These are phyloP conservation scores for Trebouxia gelatinosa DNA, from an alignment of 163 green algal genomes.

Conservation along the genomic window DNA sequence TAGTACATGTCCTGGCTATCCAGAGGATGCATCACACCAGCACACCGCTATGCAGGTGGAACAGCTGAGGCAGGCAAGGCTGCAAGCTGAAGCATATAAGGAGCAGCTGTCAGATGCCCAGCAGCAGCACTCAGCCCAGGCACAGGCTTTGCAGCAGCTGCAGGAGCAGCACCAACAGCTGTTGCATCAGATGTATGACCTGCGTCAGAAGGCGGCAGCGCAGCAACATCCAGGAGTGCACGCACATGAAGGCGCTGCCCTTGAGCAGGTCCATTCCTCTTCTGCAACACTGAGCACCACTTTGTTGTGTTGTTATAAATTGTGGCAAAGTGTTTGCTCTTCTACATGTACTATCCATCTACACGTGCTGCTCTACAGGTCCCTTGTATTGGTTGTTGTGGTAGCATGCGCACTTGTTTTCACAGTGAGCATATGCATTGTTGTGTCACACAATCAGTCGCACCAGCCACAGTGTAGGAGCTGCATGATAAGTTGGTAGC, in stretches of 20 bases:
- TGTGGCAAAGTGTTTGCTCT: too few species aligned
- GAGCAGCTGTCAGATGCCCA: slow-evolving; percentile 50
- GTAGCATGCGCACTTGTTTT: too few species aligned
- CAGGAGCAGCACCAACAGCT: slow-evolving; percentile 51
- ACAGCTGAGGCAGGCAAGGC: slow-evolving; percentile 9
- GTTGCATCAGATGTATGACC: slow-evolving; percentile 52
- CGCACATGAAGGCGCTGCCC: slow-evolving; percentile 3
- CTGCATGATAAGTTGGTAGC: slow-evolving; percentile 59
- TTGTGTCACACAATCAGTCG: too few species aligned
- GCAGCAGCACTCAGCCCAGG: slow-evolving; percentile 14
- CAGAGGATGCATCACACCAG: too few species aligned
- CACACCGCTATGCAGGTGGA: slow-evolving; percentile 27
- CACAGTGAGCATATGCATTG: too few species aligned
- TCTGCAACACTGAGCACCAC: too few species aligned
- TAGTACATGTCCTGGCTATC: too few species aligned
- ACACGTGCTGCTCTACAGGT: too few species aligned
- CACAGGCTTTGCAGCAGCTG: neutral
- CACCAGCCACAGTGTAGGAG: too few species aligned
- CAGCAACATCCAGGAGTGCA: slow-evolving; percentile 20
- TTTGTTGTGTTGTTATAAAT: too few species aligned
- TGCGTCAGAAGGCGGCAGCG: slow-evolving; percentile 43
- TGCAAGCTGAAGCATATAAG: slow-evolving; percentile 54
- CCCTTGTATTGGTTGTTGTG: too few species aligned
- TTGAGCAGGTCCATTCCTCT: slow-evolving; percentile 23
- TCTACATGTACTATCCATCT: too few species aligned